phyloP scores from a whole-genome alignment of 495 filamentous ascomycete genomes.

The Neurospora sp. region DNA sequence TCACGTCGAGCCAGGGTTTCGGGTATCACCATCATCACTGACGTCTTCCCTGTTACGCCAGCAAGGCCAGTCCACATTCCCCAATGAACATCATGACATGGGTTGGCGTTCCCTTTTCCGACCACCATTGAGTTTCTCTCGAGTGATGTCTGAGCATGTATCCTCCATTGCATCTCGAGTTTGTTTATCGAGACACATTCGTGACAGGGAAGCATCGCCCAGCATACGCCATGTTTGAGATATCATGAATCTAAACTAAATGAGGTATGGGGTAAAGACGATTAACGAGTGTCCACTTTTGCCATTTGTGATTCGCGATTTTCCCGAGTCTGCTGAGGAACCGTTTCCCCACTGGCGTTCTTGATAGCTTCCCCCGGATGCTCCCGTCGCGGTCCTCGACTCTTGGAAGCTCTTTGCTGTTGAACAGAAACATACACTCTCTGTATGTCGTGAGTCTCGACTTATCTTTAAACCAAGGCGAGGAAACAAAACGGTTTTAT shows the following conservation, averaged over 20 bases:
- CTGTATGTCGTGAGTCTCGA: background rate
- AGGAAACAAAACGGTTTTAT: background rate
- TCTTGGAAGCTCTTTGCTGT: background rate
- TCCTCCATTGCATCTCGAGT: background rate
- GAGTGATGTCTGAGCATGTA: background rate
- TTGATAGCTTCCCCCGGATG: background rate
- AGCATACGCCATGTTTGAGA: background rate
- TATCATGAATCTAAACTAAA: background rate
- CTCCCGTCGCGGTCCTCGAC: background rate
- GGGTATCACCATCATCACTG: background rate
- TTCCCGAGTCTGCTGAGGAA: background rate
- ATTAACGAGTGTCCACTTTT: background rate
- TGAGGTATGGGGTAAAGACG: background rate
- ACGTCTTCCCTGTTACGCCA: background rate
- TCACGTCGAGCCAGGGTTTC: background rate
- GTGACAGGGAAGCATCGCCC: background rate
- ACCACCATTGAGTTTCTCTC: background rate
- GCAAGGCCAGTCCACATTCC: background rate
- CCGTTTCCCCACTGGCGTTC: background rate
- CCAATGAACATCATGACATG: background rate
- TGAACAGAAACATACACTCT: background rate
- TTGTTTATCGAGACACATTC: background rate
- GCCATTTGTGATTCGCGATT: background rate
- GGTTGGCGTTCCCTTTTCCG: background rate
- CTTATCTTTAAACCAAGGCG: background rate